A percentile compares a stretch with the other conserved stretches of the same genome.
phyloP scores from a whole-genome alignment of 441 rosid genomes.

The Kokia cookei region DNA sequence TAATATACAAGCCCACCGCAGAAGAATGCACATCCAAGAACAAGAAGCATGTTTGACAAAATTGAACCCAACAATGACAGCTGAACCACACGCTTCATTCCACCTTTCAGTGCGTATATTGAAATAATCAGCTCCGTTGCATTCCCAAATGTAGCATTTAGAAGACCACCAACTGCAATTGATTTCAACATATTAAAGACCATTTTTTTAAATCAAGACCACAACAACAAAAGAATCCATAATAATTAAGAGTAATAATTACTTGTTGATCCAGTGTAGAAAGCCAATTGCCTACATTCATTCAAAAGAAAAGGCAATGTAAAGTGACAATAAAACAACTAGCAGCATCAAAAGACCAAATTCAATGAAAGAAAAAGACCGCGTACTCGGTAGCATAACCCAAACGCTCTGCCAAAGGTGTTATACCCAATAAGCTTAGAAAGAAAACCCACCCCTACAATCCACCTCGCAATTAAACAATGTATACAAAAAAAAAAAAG shows the following conservation, averaged over 20 bases:
- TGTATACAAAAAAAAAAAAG: not conserved
- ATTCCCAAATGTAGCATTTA: not conserved
- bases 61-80: not conserved
- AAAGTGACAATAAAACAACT: constrained; percentile 7
- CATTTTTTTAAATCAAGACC: not conserved
- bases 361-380: constrained; percentile 5
- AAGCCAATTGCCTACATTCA: constrained; percentile 70
- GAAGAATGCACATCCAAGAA: too few relatives aligned
- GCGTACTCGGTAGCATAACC: constrained; percentile 80
- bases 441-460: constrained; percentile 63
- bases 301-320: constrained; percentile 17
- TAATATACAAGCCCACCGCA: too few relatives aligned
- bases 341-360: constrained; percentile 7
- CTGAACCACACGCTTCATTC: not conserved
- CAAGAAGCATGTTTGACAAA: too few relatives aligned
- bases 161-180: not conserved
- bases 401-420: constrained; percentile 73
- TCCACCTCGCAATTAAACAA: constrained; percentile 13
- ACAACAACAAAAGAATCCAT: not conserved
- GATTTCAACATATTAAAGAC: not conserved
- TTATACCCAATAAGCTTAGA: constrained; percentile 58
- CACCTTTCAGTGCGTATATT: not conserved
- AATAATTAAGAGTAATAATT: not conserved
- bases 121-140: not conserved
- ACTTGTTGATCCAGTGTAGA: constrained; percentile 71